Evolutionary conservation across 129 eudicot genomes (phyloP).

Genomic region (Silybum marianum): DNA sequence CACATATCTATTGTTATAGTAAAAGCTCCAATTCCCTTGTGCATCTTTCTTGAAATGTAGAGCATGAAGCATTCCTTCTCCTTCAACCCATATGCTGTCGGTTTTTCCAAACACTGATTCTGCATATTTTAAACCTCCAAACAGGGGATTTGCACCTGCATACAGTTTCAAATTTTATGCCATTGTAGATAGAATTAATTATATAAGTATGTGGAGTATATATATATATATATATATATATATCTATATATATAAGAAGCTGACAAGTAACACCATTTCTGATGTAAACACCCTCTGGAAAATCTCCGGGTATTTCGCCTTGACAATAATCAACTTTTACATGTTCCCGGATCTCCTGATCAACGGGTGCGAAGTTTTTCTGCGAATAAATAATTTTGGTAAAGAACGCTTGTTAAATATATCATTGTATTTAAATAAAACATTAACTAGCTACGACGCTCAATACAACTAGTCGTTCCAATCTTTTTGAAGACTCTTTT

Average conservation of each 20-base stretch:
- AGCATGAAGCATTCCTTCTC: slow-evolving; percentile 49
- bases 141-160: slow-evolving; percentile 39
- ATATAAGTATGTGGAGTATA: not conserved
- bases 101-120: slow-evolving; percentile 37
- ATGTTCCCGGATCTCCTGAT: slow-evolving; percentile 37
- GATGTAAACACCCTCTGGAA: slow-evolving; percentile 57
- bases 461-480: too few species aligned
- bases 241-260: not conserved
- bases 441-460: too few species aligned
- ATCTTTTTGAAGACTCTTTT: too few species aligned
- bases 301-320: slow-evolving; percentile 45
- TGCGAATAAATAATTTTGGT: slow-evolving; percentile 7
- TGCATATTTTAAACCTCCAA: slow-evolving; percentile 29
- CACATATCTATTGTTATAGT: slow-evolving; percentile 33
- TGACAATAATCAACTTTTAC: slow-evolving; percentile 22
- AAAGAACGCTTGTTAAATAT: not conserved
- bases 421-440: too few species aligned
- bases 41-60: slow-evolving; percentile 24
- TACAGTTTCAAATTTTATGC: not conserved
- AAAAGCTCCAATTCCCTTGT: slow-evolving; percentile 23
- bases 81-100: slow-evolving; percentile 34
- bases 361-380: slow-evolving; percentile 56
- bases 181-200: not conserved
- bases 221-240: not conserved
- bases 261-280: slow-evolving; percentile 48